phyloP scores from a whole-genome alignment of 2,329 filamentous ascomycete species.

The Orbilia oligospora region DNA sequence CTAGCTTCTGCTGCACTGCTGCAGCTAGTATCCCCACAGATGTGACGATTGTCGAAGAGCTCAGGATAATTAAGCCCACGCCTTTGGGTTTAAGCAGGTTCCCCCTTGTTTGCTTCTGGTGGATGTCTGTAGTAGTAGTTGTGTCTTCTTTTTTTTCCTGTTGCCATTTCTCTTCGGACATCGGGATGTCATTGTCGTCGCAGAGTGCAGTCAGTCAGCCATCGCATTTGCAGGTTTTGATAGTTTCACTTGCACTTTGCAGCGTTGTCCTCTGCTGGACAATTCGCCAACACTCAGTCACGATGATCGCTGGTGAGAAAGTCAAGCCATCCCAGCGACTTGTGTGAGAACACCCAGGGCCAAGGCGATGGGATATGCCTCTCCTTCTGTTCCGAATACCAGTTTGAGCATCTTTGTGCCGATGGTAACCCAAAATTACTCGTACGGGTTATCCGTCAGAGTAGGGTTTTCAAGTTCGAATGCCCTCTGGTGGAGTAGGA shows the following conservation, averaged over 20 bases:
- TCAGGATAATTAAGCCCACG: constrained; percentile 61
- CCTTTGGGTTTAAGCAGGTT: constrained; percentile 52
- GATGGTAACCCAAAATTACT: constrained; percentile 38
- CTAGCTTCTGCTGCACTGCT: constrained; percentile 26
- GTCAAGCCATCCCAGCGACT: constrained; percentile 48
- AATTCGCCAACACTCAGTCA: constrained; percentile 45
- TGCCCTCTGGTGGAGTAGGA: constrained; percentile 14
- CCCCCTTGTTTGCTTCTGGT: constrained; percentile 37
- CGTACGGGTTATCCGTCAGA: constrained; percentile 20
- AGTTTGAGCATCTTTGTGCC: constrained; percentile 44
- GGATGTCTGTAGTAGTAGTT: background rate
- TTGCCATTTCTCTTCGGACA: constrained; percentile 40
- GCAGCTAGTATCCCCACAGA: constrained; percentile 55
- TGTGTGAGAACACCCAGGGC: constrained; percentile 43
- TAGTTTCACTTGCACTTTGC: constrained; percentile 33
- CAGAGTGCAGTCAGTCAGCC: constrained; percentile 31
- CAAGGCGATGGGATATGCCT: constrained; percentile 54
- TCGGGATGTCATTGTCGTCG: constrained; percentile 54
- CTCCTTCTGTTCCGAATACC: constrained; percentile 48
- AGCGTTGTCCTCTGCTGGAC: constrained; percentile 59
- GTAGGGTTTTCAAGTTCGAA: constrained; percentile 17
- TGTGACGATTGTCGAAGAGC: constrained; percentile 58
- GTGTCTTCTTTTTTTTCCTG: background rate
- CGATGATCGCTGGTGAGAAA: constrained; percentile 36
- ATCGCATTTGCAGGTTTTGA: constrained; percentile 40